Evolutionary conservation across 768 basidiomycete species (phyloP).

Genomic region (Podaxis sp.): DNA sequence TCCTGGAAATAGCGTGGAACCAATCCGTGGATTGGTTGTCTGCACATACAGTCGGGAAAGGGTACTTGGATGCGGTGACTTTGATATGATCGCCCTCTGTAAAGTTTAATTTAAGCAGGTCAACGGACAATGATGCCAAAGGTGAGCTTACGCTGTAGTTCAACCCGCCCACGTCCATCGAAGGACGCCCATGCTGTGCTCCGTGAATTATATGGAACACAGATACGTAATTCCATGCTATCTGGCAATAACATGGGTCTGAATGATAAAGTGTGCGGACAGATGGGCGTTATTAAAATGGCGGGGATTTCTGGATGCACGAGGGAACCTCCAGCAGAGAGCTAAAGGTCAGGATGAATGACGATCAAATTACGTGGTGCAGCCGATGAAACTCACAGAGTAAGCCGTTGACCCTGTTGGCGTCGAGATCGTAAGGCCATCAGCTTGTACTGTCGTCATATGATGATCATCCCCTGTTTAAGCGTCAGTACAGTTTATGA

Average conservation of each 20-base stretch:
- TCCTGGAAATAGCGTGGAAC: constrained; percentile 97
- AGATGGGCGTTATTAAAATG: constrained; percentile 94
- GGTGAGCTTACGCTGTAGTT: constrained; percentile 79
- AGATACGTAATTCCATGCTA: constrained; percentile 96
- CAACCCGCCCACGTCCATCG: constrained; percentile 94
- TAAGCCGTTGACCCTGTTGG: constrained; percentile 99
- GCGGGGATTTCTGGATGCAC: constrained; percentile 98
- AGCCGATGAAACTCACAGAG: constrained; percentile 58
- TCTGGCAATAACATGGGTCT: constrained; percentile 98
- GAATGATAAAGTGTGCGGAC: constrained; percentile 98
- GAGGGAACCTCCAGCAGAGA: constrained; percentile 96
- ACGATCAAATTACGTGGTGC: constrained; percentile 9
- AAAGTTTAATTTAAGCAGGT: constrained; percentile 12
- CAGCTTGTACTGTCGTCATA: constrained; percentile 98
- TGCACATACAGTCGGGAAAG: constrained; percentile 97
- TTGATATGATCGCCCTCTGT: constrained; percentile 99
- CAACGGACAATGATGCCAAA: constrained; percentile 1
- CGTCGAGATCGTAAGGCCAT: constrained; percentile 92
- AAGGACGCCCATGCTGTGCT: constrained; percentile 99
- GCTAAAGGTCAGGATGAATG: constrained; percentile 30
- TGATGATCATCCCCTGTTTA: constrained; percentile 93
- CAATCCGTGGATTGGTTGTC: constrained; percentile 98
- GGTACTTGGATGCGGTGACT: constrained; percentile 94
- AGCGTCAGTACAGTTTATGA: neutral
- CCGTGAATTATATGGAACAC: constrained; percentile 98